These are phyloP conservation scores for Tubosaeta sp. DNA, from an alignment of 768 basidiomycete species.

Conservation along the genomic window DNA sequence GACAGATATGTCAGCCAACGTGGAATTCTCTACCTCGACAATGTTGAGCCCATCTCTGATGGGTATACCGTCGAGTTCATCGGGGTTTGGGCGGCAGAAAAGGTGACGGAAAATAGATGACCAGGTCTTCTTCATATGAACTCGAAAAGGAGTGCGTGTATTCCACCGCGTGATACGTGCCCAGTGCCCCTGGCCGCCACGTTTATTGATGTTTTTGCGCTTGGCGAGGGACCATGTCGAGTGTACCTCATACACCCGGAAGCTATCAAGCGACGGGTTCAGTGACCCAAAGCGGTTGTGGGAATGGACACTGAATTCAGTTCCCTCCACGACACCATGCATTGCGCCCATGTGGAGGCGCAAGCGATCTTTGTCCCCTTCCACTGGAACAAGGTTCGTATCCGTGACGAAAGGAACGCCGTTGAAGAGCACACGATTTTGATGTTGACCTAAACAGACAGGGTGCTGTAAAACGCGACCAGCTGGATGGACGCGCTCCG, in stretches of 20 bases:
- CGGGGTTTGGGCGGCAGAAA: conserved; percentile 32
- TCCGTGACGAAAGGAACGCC: conserved; percentile 54
- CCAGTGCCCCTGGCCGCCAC: conserved; percentile 46
- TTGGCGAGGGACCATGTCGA: conserved; percentile 56
- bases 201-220: conserved; percentile 32
- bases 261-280: conserved; percentile 49
- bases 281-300: conserved; percentile 58
- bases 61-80: conserved; percentile 28
- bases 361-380: conserved; percentile 37
- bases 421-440: conserved; percentile 49
- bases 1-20: conserved; percentile 50
- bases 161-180: conserved; percentile 54
- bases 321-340: conserved; percentile 62
- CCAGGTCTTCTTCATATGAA: conserved; percentile 47
- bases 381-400: conserved; percentile 42
- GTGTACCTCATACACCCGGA: conserved; percentile 50
- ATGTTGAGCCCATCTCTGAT: conserved; percentile 42
- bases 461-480: conserved; percentile 42
- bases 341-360: conserved; percentile 56
- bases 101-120: conserved; percentile 47
- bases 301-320: conserved; percentile 55
- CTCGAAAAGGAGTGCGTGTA: conserved; percentile 49
- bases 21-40: conserved; percentile 40
- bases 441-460: conserved; percentile 46
- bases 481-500: conserved; percentile 38